phyloP scores from a whole-genome alignment of 106 monocot species.

The Allium cepa region DNA sequence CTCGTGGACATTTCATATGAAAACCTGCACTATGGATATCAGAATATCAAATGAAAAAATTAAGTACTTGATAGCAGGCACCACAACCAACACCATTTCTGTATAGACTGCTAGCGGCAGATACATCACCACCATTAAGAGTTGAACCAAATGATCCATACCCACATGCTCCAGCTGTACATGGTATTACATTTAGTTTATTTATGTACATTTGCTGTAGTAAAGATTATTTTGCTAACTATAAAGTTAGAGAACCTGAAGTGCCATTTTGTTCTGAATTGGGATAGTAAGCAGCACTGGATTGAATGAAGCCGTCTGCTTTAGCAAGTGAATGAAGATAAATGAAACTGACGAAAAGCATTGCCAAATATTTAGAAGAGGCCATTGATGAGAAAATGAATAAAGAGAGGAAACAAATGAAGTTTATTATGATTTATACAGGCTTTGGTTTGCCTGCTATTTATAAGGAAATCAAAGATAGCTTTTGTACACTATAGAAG shows the following conservation, averaged over 20 bases:
- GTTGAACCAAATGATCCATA: conserved; percentile 43
- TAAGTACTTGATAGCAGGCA: conserved; percentile 58
- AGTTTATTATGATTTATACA: not conserved
- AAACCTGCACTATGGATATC: not conserved
- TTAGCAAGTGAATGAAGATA: conserved; percentile 3
- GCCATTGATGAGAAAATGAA: conserved; percentile 22
- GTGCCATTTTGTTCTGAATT: conserved; percentile 45
- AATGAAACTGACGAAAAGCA: conserved; percentile 10
- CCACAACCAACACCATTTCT: conserved; percentile 61
- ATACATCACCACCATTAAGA: conserved; percentile 63
- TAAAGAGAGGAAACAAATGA: not conserved
- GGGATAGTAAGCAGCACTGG: conserved; percentile 45
- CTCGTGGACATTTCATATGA: no score
- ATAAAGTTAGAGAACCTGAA: not conserved
- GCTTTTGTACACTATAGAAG: no score
- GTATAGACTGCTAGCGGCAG: conserved; percentile 56
- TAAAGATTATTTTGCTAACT: not conserved
- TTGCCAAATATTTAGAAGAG: not conserved
- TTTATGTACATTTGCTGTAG: no score
- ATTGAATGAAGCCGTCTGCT: conserved; percentile 18
- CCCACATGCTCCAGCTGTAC: conserved; percentile 44
- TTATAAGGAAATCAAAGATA: conserved; percentile 10
- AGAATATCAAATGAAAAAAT: not conserved
- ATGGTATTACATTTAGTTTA: no score
- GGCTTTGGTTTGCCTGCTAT: conserved; percentile 3